Evolutionary conservation across 179 eudicot genomes (phyloP).

Genomic region (Kewa caespitosa): DNA sequence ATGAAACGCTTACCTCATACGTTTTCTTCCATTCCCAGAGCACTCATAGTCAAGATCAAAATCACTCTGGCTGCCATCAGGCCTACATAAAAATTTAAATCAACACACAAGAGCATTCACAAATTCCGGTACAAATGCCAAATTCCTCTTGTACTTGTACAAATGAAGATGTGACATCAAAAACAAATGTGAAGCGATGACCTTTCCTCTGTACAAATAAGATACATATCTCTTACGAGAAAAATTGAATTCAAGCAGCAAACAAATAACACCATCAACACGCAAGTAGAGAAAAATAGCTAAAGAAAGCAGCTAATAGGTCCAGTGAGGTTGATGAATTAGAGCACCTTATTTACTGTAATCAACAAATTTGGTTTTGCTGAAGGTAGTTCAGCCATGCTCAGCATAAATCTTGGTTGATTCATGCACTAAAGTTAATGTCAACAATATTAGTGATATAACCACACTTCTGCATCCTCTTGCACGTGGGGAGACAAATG

Average conservation of each 20-base stretch:
- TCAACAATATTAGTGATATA: too few relatives aligned
- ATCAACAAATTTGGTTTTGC: not conserved
- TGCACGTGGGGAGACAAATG: too few relatives aligned
- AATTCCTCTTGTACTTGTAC: not conserved
- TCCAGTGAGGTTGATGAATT: not conserved
- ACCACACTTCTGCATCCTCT: too few relatives aligned
- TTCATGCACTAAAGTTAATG: not conserved
- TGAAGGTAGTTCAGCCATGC: not conserved
- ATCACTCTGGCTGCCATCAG: constrained; percentile 34
- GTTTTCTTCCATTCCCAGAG: constrained; percentile 48
- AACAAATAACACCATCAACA: not conserved
- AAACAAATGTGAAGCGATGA: not conserved
- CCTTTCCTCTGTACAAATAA: constrained; percentile 1
- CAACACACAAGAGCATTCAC: not conserved
- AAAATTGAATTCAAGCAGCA: not conserved
- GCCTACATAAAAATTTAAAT: constrained; percentile 38
- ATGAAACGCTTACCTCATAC: constrained; percentile 60
- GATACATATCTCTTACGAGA: too few relatives aligned
- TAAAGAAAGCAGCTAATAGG: too few relatives aligned
- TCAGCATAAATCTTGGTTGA: not conserved
- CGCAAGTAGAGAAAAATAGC: not conserved
- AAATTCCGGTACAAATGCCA: not conserved
- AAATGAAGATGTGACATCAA: not conserved
- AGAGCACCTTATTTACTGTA: not conserved
- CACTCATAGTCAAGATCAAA: constrained; percentile 34